Evolutionary conservation across 1,284 basidiomycete species (phyloP), one percentile per base, ranked within the genome.

Genomic region (Anthracocystis walkeri): DNA sequence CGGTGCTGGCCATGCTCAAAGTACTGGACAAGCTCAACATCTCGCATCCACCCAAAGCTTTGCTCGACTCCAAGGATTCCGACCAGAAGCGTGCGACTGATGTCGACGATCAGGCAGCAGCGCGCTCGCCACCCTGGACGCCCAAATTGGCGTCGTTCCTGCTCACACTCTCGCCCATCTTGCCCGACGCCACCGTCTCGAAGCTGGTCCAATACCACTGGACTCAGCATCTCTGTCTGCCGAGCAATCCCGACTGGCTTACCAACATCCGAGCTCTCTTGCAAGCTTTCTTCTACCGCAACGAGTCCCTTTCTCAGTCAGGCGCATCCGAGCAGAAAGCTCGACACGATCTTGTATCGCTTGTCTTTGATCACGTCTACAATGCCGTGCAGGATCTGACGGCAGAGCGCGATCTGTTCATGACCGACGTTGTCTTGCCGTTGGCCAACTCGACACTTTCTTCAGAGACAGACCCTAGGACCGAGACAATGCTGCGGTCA

Each of bases 301-400:
- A 59, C 42, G 80, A 76, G n/a, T 50, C 54, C 16, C 57, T 57
- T 4, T 50, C 66, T 10, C 58, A 70, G 12, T 31, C 50, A 4
- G 27, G 18, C 27, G 41, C 45, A 7, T 25, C 59, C 20, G 55
- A 65, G 27, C 42, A 46, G 31, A 51, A 16, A 4, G 70, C 82
- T n/a, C 70, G 82, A n/a, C 54, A 60, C 27, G 65, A 78, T 21
- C 69, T 82, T 4, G 75, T 75, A 7, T 57, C 65, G 23, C 75
- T 85, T n/a, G 48, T 83, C 25, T 81, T 83, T 29, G 74, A 79
- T 23, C 69, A 82, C 45, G 81, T 81, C 42, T 85, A 83, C 65
- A 70, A 77, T 31, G 71, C 74, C 4, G 81, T 85, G 7, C 76
- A 81, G 51, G 81, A 83, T 54, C 56, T 83, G 27, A 79, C 79